Percentiles rank a stretch among this genome's conserved stretches.
These are phyloP conservation scores for Diaporthe citri DNA, from an alignment of 2,329 filamentous ascomycete genomes.

Conservation along the genomic window DNA sequence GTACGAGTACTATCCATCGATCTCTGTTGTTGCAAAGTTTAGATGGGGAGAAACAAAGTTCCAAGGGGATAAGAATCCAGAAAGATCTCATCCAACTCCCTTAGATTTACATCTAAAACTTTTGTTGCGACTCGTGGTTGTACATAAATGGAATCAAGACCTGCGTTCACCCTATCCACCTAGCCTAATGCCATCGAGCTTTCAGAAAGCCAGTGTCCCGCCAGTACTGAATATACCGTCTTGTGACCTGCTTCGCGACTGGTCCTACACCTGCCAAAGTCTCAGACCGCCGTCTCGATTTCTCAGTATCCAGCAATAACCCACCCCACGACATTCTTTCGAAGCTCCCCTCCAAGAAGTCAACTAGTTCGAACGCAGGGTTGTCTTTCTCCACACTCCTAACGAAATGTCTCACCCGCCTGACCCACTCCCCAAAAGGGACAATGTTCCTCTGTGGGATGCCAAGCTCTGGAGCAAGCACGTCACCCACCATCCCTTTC, in stretches of 20 bases:
- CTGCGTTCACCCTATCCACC: neutral
- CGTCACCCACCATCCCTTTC: neutral
- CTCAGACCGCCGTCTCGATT: neutral
- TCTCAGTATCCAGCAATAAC: neutral
- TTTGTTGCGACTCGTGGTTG: too few species aligned
- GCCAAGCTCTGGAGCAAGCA: neutral
- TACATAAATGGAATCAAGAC: too few species aligned
- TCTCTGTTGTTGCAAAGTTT: too few species aligned
- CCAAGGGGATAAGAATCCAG: too few species aligned
- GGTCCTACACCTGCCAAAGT: neutral
- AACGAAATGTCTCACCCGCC: neutral
- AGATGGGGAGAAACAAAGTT: too few species aligned
- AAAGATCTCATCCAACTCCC: too few species aligned
- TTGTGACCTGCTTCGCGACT: neutral
- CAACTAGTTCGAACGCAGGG: neutral
- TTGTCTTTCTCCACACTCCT: neutral
- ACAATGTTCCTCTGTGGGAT: neutral
- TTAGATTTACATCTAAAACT: too few species aligned
- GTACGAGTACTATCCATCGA: too few species aligned
- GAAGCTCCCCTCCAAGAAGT: neutral
- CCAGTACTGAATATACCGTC: neutral
- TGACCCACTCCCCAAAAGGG: neutral
- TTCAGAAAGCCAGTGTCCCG: neutral
- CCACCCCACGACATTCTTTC: slow-evolving; percentile 17
- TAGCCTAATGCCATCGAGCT: neutral